Evolutionary conservation across 2,329 filamentous ascomycete genomes (phyloP).

Genomic region (Hawksworthiomyces lignivorus): DNA sequence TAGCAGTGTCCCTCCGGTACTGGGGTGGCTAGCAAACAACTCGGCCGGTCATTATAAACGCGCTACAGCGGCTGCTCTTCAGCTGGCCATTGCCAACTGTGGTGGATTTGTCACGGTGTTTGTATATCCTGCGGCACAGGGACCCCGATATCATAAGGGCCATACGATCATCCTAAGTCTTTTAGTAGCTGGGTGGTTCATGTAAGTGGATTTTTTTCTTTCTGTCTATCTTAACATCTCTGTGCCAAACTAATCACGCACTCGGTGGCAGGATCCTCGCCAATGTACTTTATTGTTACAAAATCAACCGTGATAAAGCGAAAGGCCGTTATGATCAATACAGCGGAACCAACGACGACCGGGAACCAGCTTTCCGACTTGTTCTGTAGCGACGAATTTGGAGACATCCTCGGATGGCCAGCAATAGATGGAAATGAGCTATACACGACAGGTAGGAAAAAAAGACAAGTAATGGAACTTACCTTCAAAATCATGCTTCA

Average conservation of each 20-base stretch:
- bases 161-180: constrained; percentile 55
- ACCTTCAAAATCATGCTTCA: constrained; percentile 96
- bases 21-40: constrained; percentile 63
- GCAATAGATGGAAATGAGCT: no score
- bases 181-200: constrained; percentile 54
- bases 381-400: constrained; percentile 49
- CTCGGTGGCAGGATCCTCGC: constrained; percentile 51
- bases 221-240: no score
- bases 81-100: constrained; percentile 59
- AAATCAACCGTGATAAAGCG: constrained; percentile 56
- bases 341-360: constrained; percentile 51
- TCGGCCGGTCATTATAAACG: constrained; percentile 63
- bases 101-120: constrained; percentile 55
- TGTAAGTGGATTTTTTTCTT: no score
- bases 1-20: constrained; percentile 50
- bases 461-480: constrained; percentile 22
- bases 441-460: no score
- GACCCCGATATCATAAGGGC: constrained; percentile 50
- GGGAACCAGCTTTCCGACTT: constrained; percentile 55
- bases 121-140: constrained; percentile 42
- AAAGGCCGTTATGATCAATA: constrained; percentile 52
- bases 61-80: constrained; percentile 57
- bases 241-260: no score
- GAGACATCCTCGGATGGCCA: no score
- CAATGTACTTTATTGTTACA: constrained; percentile 56